Evolutionary conservation across 441 rosid genomes (phyloP), one percentile per base, ranked within the genome.

Genomic region (Rhodomyrtus psidioides): DNA sequence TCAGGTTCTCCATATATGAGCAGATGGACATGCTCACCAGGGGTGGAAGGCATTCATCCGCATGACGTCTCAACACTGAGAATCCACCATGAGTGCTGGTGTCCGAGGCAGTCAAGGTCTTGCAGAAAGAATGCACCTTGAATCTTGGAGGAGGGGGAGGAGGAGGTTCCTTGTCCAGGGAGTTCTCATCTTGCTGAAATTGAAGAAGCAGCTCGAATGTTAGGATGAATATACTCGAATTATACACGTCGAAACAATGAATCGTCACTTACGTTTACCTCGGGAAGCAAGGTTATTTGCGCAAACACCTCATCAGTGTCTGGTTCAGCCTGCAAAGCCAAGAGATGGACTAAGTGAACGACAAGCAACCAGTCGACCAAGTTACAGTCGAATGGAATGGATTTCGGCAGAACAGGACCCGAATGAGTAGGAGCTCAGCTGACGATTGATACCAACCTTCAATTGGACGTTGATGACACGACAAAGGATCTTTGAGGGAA

Each of bases 401-500:
- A 5, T 12, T 51, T 42, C 17, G 54, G 24, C 24, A 28, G 51
- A 21, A 39, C 24, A 2, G 53, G 26, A 19, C 55, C 27, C 24
- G 82, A 42, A 86, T 74, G 13, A 15, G 88, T 55, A 28, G 27
- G 75, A 53, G 82, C 34, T 34, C 34, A 34, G 34, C 49, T 54
- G 49, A 42, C 2, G 14, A 53, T 10, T n/a, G 24, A 59, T 10
- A 49, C 62, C 51, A 84, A 95, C 99, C 97, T 95, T 95, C 85
- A 97, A 87, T 12, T 89, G 90, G 42, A 97, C 98, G 88, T 96
- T 70, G 49, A 70, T 70, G 49, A 39, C 79, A 21, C 79, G 79
- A 24, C 79, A 70, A 21, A 70, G 79, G 79, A 70, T 70, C 79
- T 70, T 70, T 1, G 79, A 70, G 79, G 79, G 49, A 39, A 70